Percentiles rank a stretch among this genome's conserved stretches.
phyloP scores from a whole-genome alignment of 495 filamentous ascomycete genomes.

The Podospora conica region DNA sequence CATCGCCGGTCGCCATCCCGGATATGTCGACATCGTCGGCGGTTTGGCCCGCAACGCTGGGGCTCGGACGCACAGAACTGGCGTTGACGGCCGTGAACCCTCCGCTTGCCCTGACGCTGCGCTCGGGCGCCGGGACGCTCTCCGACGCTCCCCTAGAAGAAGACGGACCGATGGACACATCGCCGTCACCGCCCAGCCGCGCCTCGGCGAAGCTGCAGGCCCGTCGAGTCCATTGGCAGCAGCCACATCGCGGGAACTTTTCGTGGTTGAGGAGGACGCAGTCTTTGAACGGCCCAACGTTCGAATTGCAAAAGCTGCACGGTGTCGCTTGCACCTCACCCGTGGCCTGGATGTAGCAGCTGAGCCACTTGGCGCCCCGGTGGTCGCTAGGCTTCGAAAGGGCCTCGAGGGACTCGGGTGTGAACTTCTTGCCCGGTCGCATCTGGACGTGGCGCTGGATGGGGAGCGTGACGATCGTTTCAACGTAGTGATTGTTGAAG shows the following conservation, averaged over 20 bases:
- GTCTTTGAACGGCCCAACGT: slow-evolving; percentile 18
- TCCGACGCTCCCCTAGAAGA: background rate
- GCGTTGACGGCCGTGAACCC: slow-evolving; percentile 28
- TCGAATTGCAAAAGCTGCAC: slow-evolving; percentile 20
- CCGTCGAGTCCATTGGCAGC: slow-evolving; percentile 31
- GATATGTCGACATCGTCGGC: background rate
- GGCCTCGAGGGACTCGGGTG: slow-evolving; percentile 17
- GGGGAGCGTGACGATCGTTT: slow-evolving; percentile 13
- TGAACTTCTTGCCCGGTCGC: slow-evolving; percentile 23
- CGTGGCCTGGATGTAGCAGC: slow-evolving; percentile 28
- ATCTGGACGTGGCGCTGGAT: slow-evolving; percentile 23
- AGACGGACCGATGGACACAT: background rate
- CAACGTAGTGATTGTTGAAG: slow-evolving; percentile 14
- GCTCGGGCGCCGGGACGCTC: background rate
- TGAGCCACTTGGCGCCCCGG: slow-evolving; percentile 27
- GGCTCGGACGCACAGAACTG: background rate
- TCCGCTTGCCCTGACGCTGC: background rate
- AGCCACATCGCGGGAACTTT: slow-evolving; percentile 27
- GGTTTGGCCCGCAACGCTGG: background rate
- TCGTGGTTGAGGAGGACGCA: slow-evolving; percentile 23
- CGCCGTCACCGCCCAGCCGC: background rate
- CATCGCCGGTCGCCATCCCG: background rate
- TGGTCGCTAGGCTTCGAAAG: slow-evolving; percentile 22
- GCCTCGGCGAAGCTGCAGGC: slow-evolving; percentile 15
- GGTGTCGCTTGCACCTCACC: slow-evolving; percentile 21